phyloP scores from a whole-genome alignment of 331 rosid genomes.

The Quercus lobata region DNA sequence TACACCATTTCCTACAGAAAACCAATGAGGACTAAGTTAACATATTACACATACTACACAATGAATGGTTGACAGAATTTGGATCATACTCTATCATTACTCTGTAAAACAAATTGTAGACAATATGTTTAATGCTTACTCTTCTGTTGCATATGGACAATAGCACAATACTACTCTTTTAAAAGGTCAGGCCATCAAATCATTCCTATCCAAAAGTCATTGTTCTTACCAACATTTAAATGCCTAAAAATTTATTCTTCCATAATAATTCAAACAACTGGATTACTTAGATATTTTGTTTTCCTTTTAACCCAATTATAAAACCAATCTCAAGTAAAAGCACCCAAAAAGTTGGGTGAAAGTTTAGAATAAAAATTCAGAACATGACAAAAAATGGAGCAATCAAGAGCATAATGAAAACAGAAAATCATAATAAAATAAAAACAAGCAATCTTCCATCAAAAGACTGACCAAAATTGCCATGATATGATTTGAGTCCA shows the following conservation, averaged over 20 bases:
- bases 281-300: neutral
- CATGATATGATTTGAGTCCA: neutral
- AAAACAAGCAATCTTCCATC: neutral
- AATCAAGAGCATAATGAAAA: neutral
- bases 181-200: neutral
- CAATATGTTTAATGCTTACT: neutral
- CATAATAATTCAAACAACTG: neutral
- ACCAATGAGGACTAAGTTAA: neutral
- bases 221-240: neutral
- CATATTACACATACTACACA: neutral
- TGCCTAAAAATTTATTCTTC: neutral
- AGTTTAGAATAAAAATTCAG: neutral
- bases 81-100: neutral
- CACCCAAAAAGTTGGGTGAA: neutral
- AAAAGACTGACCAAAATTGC: neutral
- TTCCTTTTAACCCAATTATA: neutral
- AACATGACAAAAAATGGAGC: neutral
- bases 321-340: neutral
- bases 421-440: neutral
- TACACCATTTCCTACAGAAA: conserved; percentile 49
- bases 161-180: neutral
- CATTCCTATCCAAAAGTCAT: neutral
- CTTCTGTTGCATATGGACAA: neutral
- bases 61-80: no score
- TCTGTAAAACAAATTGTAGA: neutral